Evolutionary conservation across 1,284 basidiomycete species (phyloP).

Genomic region (Pterulicium gracile): DNA sequence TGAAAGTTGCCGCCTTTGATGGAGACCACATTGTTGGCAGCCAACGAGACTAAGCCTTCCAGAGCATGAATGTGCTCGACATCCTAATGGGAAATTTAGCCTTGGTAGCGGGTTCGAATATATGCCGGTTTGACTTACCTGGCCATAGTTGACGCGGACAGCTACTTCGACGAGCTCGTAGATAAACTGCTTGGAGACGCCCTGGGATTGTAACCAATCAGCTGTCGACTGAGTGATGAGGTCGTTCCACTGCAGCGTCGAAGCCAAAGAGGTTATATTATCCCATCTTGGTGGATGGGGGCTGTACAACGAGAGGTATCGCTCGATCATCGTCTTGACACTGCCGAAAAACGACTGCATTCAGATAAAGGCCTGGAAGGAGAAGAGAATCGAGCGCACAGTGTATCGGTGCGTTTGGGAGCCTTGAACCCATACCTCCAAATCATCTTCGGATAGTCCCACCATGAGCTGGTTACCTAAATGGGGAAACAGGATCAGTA

Average conservation of each 20-base stretch:
- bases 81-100: slow-evolving; percentile 43
- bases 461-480: slow-evolving; percentile 32
- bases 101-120: no score
- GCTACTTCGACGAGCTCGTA: slow-evolving; percentile 77
- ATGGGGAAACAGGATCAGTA: slow-evolving; percentile 1
- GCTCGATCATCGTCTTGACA: slow-evolving; percentile 44
- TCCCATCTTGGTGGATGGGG: slow-evolving; percentile 54
- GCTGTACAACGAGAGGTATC: slow-evolving; percentile 52
- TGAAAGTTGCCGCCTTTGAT: slow-evolving; percentile 79
- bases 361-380: slow-evolving; percentile 4
- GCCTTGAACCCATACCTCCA: slow-evolving; percentile 77
- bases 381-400: slow-evolving; percentile 30
- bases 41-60: slow-evolving; percentile 67
- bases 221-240: slow-evolving; percentile 42
- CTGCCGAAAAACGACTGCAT: slow-evolving; percentile 21
- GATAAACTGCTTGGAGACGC: slow-evolving; percentile 50
- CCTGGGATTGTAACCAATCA: slow-evolving; percentile 49
- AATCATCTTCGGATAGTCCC: slow-evolving; percentile 61
- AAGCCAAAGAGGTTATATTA: slow-evolving; percentile 46
- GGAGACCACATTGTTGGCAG: slow-evolving; percentile 55
- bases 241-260: slow-evolving; percentile 40
- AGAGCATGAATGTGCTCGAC: slow-evolving; percentile 72
- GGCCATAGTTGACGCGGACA: slow-evolving; percentile 85
- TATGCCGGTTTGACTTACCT: no score
- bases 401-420: slow-evolving; percentile 42